Evolutionary conservation across 148 eudicot genomes (phyloP).

Genomic region (Linanthus parryae): DNA sequence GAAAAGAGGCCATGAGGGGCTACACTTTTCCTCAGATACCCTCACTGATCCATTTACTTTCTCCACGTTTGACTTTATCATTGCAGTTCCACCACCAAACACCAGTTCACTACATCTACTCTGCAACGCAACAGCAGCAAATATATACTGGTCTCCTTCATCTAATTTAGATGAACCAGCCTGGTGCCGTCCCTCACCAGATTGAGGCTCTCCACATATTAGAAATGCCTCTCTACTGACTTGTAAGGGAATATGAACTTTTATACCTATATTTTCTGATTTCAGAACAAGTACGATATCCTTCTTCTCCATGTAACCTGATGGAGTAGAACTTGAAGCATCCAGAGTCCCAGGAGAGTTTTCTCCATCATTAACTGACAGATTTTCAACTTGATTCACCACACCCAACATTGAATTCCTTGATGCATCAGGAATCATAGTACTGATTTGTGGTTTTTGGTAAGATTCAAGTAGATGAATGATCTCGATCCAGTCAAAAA

Average conservation of each 20-base stretch:
- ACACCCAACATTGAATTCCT: constrained; percentile 13
- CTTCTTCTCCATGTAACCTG: constrained; percentile 21
- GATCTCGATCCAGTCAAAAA: constrained; percentile 56
- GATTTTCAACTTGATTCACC: constrained; percentile 16
- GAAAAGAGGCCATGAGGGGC: constrained; percentile 66
- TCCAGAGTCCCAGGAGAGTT: constrained; percentile 15
- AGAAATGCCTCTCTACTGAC: constrained; percentile 30
- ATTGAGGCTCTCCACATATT: constrained; percentile 20
- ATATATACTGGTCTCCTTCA: constrained; percentile 34
- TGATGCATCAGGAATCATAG: constrained; percentile 12
- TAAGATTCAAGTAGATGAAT: constrained; percentile 37
- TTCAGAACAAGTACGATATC: constrained; percentile 25
- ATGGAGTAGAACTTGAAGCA: constrained; percentile 16
- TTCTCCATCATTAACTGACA: constrained; percentile 12
- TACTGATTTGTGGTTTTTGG: constrained; percentile 17
- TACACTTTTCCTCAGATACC: constrained; percentile 25
- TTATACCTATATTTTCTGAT: constrained; percentile 46
- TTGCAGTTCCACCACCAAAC: constrained; percentile 26
- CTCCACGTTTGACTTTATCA: constrained; percentile 32
- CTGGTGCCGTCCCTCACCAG: constrained; percentile 16
- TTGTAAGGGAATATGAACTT: constrained; percentile 54
- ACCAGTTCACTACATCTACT: constrained; percentile 45
- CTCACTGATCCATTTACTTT: constrained; percentile 51
- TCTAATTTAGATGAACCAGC: constrained; percentile 14
- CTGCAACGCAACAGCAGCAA: constrained; percentile 38